A percentile compares a stretch with the other conserved stretches of the same genome.
Evolutionary conservation across 192 early-diverging fungal genomes (phyloP).

Genomic region (Coemansia sp.): DNA sequence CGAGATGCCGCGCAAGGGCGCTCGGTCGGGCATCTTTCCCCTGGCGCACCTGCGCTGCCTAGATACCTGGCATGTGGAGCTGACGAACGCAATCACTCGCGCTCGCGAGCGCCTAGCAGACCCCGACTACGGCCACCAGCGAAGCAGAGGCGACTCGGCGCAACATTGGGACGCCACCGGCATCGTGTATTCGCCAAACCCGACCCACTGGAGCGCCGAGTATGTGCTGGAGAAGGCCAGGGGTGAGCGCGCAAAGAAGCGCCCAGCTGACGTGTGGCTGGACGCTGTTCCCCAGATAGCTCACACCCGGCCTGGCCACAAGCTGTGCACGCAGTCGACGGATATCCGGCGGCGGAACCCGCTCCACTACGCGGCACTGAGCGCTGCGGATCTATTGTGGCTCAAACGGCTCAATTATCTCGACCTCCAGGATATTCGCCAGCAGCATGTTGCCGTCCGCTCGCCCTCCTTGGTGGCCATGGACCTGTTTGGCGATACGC

Average conservation of each 20-base stretch:
- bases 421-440: slow-evolving; percentile 28
- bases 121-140: slow-evolving; percentile 9
- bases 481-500: slow-evolving; percentile 41
- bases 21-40: slow-evolving; percentile 17
- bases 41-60: slow-evolving; percentile 26
- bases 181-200: slow-evolving; percentile 18
- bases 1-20: slow-evolving; percentile 1
- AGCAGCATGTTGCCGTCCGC: slow-evolving; percentile 5
- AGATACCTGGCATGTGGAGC: slow-evolving; percentile 29
- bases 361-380: slow-evolving; percentile 46
- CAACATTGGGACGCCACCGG: slow-evolving; percentile 17
- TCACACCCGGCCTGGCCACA: slow-evolving; percentile 10
- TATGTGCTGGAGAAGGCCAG: slow-evolving; percentile 40
- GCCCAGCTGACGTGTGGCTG: slow-evolving; percentile 35
- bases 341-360: slow-evolving; percentile 42
- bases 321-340: slow-evolving; percentile 13
- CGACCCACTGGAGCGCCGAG: slow-evolving; percentile 37
- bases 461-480: slow-evolving; percentile 18
- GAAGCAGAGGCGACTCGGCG: not conserved
- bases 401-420: slow-evolving; percentile 33
- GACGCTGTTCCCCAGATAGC: slow-evolving; percentile 28
- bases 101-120: slow-evolving; percentile 15
- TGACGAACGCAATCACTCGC: slow-evolving; percentile 30
- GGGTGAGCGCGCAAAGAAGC: slow-evolving; percentile 19
- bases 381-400: slow-evolving; percentile 27